Conservation (phyloP, 257 asterid species). For the Agastache rugosa region DNA sequence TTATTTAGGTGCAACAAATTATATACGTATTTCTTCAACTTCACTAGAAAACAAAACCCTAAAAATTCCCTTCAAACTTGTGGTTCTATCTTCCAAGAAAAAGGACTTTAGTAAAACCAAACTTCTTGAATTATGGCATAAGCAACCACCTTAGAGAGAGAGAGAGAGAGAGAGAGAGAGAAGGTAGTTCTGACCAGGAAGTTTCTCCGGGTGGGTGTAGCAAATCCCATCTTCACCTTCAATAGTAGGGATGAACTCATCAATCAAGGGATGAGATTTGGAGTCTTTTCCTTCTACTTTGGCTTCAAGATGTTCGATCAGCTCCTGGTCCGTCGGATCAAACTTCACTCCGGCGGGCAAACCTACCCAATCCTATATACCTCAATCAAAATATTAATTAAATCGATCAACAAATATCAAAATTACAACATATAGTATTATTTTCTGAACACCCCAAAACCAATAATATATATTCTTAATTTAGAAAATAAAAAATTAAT, state of each 20-base stretch:
- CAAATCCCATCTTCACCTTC: conserved; percentile 68
- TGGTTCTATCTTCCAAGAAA: conserved; percentile 36
- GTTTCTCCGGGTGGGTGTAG: conserved; percentile 64
- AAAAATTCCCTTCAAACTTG: conserved; percentile 38
- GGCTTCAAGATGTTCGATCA: conserved; percentile 96
- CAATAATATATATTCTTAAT: neutral
- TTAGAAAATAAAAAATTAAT: neutral
- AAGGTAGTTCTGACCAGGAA: conserved; percentile 50
- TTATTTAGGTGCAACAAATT: conserved; percentile 60
- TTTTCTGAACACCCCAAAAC: neutral
- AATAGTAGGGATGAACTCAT: conserved; percentile 59
- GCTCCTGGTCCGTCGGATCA: conserved; percentile 98
- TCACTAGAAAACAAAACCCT: conserved; percentile 20
- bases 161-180: neutral
- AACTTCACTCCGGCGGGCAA: conserved; percentile 99
- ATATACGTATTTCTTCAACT: conserved; percentile 1
- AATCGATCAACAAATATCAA: too few relatives aligned
- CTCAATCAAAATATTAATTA: neutral
- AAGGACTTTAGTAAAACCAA: conserved; percentile 47
- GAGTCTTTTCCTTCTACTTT: conserved; percentile 79
- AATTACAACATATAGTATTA: too few relatives aligned
- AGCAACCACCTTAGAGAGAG: conserved; percentile 39
- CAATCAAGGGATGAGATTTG: conserved; percentile 94
- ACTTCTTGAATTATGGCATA: conserved; percentile 44
- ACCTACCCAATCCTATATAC: conserved; percentile 89